phyloP scores from a whole-genome alignment of 163 green algal genomes.

The Chlorella variabilis region DNA sequence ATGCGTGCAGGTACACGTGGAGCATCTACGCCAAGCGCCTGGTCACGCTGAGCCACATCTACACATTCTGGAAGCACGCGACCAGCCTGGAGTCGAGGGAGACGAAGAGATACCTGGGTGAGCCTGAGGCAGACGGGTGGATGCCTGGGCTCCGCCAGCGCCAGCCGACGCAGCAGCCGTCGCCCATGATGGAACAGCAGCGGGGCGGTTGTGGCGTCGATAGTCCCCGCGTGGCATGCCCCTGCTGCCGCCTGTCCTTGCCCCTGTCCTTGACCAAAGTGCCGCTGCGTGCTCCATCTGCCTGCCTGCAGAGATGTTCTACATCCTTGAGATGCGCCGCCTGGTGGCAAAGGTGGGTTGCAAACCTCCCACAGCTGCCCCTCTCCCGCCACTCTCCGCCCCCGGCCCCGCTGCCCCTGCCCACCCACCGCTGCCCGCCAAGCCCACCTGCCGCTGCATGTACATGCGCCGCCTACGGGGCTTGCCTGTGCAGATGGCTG shows the following conservation, averaged over 20 bases:
- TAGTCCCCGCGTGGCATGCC: too few relatives aligned
- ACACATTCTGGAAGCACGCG: conserved; percentile 65
- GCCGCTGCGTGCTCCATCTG: too few relatives aligned
- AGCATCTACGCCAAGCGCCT: conserved; percentile 72
- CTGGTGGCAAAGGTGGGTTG: conserved; percentile 48
- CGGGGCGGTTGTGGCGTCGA: too few relatives aligned
- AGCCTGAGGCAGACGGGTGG: background rate
- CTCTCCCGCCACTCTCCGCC: background rate
- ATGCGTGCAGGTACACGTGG: conserved; percentile 64
- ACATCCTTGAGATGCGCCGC: conserved; percentile 63
- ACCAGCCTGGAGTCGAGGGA: conserved; percentile 59
- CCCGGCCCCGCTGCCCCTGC: background rate
- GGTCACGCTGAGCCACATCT: conserved; percentile 72
- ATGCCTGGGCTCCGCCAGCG: too few relatives aligned
- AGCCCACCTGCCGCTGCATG: background rate
- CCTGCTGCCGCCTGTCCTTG: background rate
- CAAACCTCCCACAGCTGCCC: too few relatives aligned
- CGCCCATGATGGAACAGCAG: too few relatives aligned
- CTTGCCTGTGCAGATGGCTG: conserved; percentile 16
- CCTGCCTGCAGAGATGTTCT: conserved; percentile 77
- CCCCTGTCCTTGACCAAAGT: background rate
- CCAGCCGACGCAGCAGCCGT: too few relatives aligned
- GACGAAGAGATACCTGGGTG: conserved; percentile 53
- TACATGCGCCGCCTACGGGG: too few relatives aligned
- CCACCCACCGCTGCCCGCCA: background rate